phyloP scores from a whole-genome alignment of 2,329 filamentous ascomycete species.

The Pseudocercospora pini-densiflorae region DNA sequence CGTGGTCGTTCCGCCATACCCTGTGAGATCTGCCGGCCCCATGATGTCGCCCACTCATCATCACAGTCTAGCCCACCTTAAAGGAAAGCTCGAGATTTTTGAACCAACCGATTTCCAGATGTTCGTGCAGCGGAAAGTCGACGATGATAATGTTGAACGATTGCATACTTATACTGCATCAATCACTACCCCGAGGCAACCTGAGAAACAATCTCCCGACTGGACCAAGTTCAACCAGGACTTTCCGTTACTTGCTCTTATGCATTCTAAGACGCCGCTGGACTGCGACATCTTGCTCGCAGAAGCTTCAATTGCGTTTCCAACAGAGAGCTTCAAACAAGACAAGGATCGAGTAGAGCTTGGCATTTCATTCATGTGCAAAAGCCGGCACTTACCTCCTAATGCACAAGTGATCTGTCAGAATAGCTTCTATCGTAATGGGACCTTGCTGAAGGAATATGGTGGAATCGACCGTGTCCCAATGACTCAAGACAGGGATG shows the following conservation, averaged over 20 bases:
- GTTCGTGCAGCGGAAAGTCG: constrained; percentile 44
- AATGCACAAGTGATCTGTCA: constrained; percentile 29
- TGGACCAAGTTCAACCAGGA: constrained; percentile 38
- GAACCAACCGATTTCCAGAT: constrained; percentile 46
- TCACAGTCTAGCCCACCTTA: constrained; percentile 25
- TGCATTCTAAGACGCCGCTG: constrained; percentile 32
- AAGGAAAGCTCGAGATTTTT: constrained; percentile 32
- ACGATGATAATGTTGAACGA: constrained; percentile 28
- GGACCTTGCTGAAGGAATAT: constrained; percentile 29
- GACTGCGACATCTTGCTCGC: constrained; percentile 46
- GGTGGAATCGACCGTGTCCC: constrained; percentile 25
- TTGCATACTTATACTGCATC: constrained; percentile 48
- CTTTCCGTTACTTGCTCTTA: constrained; percentile 35
- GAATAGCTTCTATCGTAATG: constrained; percentile 35
- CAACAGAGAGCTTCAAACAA: constrained; percentile 42
- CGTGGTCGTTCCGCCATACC: constrained; percentile 22
- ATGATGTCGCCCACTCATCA: constrained; percentile 8
- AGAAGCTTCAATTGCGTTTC: constrained; percentile 48
- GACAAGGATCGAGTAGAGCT: constrained; percentile 40
- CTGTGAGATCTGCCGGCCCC: constrained; percentile 7
- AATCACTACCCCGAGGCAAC: constrained; percentile 35
- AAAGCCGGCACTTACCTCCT: constrained; percentile 29
- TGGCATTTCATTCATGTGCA: constrained; percentile 38
- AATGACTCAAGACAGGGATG: constrained; percentile 24
- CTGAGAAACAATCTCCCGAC: constrained; percentile 41